Conservation (phyloP, 768 basidiomycete species). For the Boletus sp. region DNA sequence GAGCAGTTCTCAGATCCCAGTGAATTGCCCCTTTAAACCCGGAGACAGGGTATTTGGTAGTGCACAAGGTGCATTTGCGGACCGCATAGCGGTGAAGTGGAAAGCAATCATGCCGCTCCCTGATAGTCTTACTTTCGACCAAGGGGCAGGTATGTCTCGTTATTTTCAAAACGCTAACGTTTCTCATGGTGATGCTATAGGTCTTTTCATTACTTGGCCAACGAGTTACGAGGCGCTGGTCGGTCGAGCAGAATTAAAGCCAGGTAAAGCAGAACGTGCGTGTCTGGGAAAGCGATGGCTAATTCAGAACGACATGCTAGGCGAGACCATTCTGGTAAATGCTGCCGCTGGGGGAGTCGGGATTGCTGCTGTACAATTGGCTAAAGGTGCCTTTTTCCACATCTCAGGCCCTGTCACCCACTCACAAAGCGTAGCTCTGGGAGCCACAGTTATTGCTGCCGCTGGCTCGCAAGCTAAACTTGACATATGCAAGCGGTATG, state of each 20-base stretch:
- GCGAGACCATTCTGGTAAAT: constrained; percentile 90
- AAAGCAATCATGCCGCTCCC: constrained; percentile 64
- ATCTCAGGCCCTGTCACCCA: neutral
- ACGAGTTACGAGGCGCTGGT: constrained; percentile 93
- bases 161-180: neutral
- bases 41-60: constrained; percentile 91
- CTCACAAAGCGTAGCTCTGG: constrained; percentile 54
- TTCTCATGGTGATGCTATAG: constrained; percentile 35
- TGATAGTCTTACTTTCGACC: constrained; percentile 71
- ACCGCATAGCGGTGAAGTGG: constrained; percentile 61
- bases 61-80: constrained; percentile 76
- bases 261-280: constrained; percentile 45
- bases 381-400: constrained; percentile 60
- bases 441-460: constrained; percentile 93
- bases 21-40: constrained; percentile 70
- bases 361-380: constrained; percentile 87
- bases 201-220: constrained; percentile 85
- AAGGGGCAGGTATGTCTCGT: constrained; percentile 69
- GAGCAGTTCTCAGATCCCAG: constrained; percentile 68
- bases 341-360: constrained; percentile 98
- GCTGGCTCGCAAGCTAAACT: constrained; percentile 80
- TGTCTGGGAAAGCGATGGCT: constrained; percentile 4
- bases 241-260: constrained; percentile 75
- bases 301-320: constrained; percentile 33
- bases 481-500: constrained; percentile 68